Conservation (phyloP, 192 early-diverging fungal species). For the Geranomyces variabilis region DNA sequence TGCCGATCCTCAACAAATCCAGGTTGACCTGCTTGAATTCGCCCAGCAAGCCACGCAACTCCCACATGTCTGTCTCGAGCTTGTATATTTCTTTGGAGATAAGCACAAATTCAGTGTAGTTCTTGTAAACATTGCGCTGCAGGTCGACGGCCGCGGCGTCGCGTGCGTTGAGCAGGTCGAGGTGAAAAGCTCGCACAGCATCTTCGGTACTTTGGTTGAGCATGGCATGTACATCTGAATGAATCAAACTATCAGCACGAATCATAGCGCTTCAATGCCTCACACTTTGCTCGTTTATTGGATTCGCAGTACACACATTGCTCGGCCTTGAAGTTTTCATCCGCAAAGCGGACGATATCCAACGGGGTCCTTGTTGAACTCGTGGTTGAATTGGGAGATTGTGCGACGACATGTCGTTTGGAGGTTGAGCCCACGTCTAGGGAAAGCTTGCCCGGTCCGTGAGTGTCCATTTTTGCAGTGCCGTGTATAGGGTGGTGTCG, state of each 20-base stretch:
- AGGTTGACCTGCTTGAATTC: slow-evolving; percentile 67
- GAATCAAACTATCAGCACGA: background rate
- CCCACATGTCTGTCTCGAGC: slow-evolving; percentile 77
- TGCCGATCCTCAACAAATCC: slow-evolving; percentile 10
- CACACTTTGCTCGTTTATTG: too few relatives aligned
- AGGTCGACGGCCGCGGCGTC: slow-evolving; percentile 70
- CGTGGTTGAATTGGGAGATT: too few relatives aligned
- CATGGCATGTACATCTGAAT: slow-evolving; percentile 57
- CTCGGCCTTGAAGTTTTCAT: slow-evolving; percentile 57
- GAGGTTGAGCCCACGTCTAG: too few relatives aligned
- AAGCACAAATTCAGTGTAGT: slow-evolving; percentile 82
- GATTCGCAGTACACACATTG: slow-evolving; percentile 46
- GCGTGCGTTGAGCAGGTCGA: slow-evolving; percentile 65
- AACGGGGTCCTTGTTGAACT: background rate
- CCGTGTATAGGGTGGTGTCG: too few relatives aligned
- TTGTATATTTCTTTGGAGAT: slow-evolving; percentile 86
- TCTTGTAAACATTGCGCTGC: slow-evolving; percentile 81
- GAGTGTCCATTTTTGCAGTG: too few relatives aligned
- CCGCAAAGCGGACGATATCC: slow-evolving; percentile 55
- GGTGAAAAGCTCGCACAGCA: slow-evolving; percentile 57
- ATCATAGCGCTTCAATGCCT: too few relatives aligned
- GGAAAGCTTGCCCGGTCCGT: too few relatives aligned
- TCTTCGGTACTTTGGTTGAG: slow-evolving; percentile 62
- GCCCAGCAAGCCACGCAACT: slow-evolving; percentile 66
- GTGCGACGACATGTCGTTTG: too few relatives aligned